Evolutionary conservation across 2,329 filamentous ascomycete genomes (phyloP), one percentile per base, ranked within the genome.

Genomic region (Clonostachys byssicola): DNA sequence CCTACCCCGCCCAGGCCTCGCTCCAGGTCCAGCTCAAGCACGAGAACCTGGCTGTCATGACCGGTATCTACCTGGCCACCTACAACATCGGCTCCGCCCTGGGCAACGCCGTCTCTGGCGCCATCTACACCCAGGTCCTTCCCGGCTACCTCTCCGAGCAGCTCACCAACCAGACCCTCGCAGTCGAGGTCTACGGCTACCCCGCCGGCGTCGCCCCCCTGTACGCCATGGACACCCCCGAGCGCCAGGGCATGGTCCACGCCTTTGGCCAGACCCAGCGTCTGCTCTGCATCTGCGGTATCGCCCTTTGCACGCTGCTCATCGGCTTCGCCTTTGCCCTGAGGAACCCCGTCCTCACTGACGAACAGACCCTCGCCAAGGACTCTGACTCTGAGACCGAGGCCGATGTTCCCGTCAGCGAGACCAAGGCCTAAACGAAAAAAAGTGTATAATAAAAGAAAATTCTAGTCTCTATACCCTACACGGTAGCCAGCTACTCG

Each of bases 81-180:
- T 85, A 85, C 65, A 81, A 80, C 58, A 71, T 85, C 38, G 82
- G 82, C 33, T 80, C 73, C 6, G 81, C 81, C 1, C 60, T 85
- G 2, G 81, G 82, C 18, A 77, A 78, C 57, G 72, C 78, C 14
- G 73, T 85, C 23, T 81, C 81, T 0, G 81, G 81, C 13, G 77
- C 79, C 17, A 74, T 86, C 51, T 85, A 81, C 81, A 78, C 76
- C 1, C 79, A 85, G 56, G 64, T 75, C 3, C 66, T 85, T 41
- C 79, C 77, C 2, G 48, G 50, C 1, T 58, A 70, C 39, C 71
- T 86, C 4, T 49, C 48, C 18, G 49, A 52, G 20, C 72, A 75
- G 44, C 53, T 65, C 10, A 49, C 45, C 13, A 47, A 51, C 46
- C 16, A 10, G 23, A 44, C 45, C 45, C 56, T 74, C 1, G 69